Evolutionary conservation across 1,139 yeast species (phyloP).

Genomic region (Taphrina communis): DNA sequence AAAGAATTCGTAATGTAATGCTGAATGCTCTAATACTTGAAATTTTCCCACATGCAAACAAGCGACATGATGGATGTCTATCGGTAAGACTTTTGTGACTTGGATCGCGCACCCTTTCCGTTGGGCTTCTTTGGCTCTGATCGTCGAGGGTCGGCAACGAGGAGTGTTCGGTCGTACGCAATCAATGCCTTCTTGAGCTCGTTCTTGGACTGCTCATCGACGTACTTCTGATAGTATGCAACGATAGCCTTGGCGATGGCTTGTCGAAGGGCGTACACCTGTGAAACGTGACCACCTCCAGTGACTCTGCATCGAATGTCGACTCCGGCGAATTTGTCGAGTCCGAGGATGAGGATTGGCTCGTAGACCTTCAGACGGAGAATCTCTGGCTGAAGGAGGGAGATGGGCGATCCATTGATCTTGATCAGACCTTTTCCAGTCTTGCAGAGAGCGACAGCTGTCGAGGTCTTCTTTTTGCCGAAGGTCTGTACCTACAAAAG

Average conservation of each 20-base stretch:
- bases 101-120: conserved; percentile 99
- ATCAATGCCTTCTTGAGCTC: conserved; percentile 98
- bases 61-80: conserved; percentile 55
- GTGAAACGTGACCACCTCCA: conserved; percentile 99
- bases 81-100: conserved; percentile 99
- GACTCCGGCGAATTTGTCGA: conserved; percentile 97
- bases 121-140: conserved; percentile 99
- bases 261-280: conserved; percentile 96
- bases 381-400: conserved; percentile 98
- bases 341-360: conserved; percentile 97
- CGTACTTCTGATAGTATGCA: conserved; percentile 99
- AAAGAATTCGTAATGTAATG: conserved; percentile 1
- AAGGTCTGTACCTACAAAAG: conserved; percentile 57
- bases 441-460: conserved; percentile 81
- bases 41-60: conserved; percentile 2
- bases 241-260: conserved; percentile 99
- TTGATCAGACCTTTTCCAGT: conserved; percentile 44
- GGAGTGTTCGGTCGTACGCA: conserved; percentile 98
- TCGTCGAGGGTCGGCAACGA: conserved; percentile 99
- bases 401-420: conserved; percentile 98
- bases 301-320: conserved; percentile 99
- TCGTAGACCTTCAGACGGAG: conserved; percentile 96
- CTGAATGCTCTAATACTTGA: conserved; percentile 20
- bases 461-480: conserved; percentile 99
- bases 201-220: conserved; percentile 99